Evolutionary conservation across 495 filamentous ascomycete species (phyloP).

Genomic region (Schizothecium vesticola): DNA sequence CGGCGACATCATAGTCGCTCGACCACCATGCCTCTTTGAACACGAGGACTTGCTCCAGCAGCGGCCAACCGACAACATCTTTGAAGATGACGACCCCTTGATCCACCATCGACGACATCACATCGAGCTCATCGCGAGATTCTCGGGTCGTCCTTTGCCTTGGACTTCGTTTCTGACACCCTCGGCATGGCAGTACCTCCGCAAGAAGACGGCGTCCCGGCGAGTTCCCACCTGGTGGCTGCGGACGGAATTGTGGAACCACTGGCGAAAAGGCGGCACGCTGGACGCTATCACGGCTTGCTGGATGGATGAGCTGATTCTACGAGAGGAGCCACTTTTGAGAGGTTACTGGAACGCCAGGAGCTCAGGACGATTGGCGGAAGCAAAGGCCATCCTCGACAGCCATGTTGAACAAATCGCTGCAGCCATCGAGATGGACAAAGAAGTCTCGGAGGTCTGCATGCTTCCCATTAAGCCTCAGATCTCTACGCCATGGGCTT

Average conservation of each 20-base stretch:
- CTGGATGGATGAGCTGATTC: conserved; percentile 58
- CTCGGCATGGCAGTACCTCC: conserved; percentile 11
- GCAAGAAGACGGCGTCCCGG: conserved; percentile 15
- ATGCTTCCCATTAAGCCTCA: conserved; percentile 57
- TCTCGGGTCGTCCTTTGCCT: background rate
- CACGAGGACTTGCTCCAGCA: conserved; percentile 19
- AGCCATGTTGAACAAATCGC: conserved; percentile 53
- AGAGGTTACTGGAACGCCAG: conserved; percentile 54
- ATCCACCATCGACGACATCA: conserved; percentile 17
- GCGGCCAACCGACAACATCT: conserved; percentile 17
- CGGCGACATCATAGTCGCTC: background rate
- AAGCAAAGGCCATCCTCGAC: conserved; percentile 53
- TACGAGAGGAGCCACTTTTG: conserved; percentile 52
- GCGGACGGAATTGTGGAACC: conserved; percentile 58
- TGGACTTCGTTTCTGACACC: conserved; percentile 12
- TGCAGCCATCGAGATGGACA: conserved; percentile 57
- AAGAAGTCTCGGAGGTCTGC: conserved; percentile 52
- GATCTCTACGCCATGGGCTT: conserved; percentile 61
- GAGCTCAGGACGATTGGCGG: conserved; percentile 48
- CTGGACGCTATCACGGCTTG: conserved; percentile 58
- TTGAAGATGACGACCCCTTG: conserved; percentile 23
- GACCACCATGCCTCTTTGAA: conserved; percentile 17
- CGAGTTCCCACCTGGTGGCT: conserved; percentile 49
- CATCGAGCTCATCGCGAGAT: conserved; percentile 10
- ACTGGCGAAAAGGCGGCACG: conserved; percentile 54